Conservation (phyloP, 2,329 filamentous ascomycete species). For the Didymella lethalis region DNA sequence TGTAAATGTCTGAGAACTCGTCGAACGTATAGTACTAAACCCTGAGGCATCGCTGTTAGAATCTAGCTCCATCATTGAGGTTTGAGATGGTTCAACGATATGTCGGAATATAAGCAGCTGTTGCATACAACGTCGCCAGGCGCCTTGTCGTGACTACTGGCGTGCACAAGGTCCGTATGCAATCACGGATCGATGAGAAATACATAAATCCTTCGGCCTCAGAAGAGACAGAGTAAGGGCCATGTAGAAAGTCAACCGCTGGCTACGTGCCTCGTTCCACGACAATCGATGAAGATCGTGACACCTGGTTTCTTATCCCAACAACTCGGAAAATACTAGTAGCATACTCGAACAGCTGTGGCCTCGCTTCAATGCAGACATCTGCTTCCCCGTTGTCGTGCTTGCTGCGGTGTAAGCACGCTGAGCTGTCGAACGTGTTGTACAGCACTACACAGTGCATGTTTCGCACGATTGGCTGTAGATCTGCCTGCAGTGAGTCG, state of each 20-base stretch:
- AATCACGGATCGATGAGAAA: conserved; percentile 10
- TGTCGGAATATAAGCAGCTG: background rate
- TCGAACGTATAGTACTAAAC: background rate
- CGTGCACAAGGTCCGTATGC: background rate
- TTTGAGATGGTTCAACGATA: background rate
- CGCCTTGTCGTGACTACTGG: conserved; percentile 1
- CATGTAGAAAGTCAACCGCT: conserved; percentile 16
- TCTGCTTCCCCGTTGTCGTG: conserved; percentile 32
- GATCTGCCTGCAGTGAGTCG: background rate
- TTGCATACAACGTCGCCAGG: background rate
- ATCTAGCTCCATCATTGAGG: background rate
- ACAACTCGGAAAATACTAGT: conserved; percentile 12
- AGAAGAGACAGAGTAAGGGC: conserved; percentile 3
- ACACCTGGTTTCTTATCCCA: conserved; percentile 18
- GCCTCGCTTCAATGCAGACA: conserved; percentile 28
- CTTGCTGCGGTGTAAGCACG: conserved; percentile 29
- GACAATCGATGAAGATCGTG: conserved; percentile 24
- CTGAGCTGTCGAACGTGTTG: conserved; percentile 24
- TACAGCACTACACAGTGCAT: conserved; percentile 19
- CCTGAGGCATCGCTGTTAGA: background rate
- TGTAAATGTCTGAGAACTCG: background rate
- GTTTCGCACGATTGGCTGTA: conserved; percentile 19
- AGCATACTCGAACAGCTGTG: conserved; percentile 19
- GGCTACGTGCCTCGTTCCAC: conserved; percentile 18
- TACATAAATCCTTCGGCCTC: conserved; percentile 6